Conservation (phyloP, 495 filamentous ascomycete species). For the Schizothecium vesticola region DNA sequence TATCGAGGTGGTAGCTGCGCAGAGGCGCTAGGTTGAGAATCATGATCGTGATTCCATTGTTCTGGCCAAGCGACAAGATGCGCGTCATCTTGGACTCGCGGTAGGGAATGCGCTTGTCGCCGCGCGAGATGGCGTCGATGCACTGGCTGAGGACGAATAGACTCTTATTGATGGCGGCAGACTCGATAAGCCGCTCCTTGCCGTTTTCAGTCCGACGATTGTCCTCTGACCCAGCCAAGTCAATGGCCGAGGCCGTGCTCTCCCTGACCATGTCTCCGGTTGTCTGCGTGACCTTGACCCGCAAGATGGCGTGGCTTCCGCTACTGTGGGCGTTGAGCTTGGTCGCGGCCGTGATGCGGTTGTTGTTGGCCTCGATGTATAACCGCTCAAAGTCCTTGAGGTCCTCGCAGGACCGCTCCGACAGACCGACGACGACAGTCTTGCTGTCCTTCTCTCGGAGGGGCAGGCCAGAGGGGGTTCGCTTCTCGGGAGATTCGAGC, state of each 20-base stretch:
- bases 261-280: slow-evolving; percentile 64
- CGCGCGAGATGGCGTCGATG: slow-evolving; percentile 79
- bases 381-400: slow-evolving; percentile 89
- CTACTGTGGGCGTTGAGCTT: slow-evolving; percentile 96
- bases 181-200: slow-evolving; percentile 88
- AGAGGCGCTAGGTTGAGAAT: slow-evolving; percentile 88
- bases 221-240: slow-evolving; percentile 94
- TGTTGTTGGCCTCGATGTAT: slow-evolving; percentile 92
- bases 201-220: slow-evolving; percentile 92
- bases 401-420: slow-evolving; percentile 75
- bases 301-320: slow-evolving; percentile 86
- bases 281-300: slow-evolving; percentile 77
- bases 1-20: slow-evolving; percentile 87
- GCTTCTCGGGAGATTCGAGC: slow-evolving; percentile 85
- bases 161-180: slow-evolving; percentile 97
- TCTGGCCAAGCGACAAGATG: slow-evolving; percentile 88
- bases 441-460: slow-evolving; percentile 85
- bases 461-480: slow-evolving; percentile 76
- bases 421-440: slow-evolving; percentile 86
- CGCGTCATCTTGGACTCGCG: slow-evolving; percentile 96
- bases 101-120: slow-evolving; percentile 76
- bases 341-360: slow-evolving; percentile 85
- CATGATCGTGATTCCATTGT: slow-evolving; percentile 94
- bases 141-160: slow-evolving; percentile 93
- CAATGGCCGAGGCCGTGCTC: slow-evolving; percentile 89